A percentile compares a stretch with the other conserved stretches of the same genome.
Evolutionary conservation across 148 eudicot species (phyloP).

Genomic region (Cornus controversa): DNA sequence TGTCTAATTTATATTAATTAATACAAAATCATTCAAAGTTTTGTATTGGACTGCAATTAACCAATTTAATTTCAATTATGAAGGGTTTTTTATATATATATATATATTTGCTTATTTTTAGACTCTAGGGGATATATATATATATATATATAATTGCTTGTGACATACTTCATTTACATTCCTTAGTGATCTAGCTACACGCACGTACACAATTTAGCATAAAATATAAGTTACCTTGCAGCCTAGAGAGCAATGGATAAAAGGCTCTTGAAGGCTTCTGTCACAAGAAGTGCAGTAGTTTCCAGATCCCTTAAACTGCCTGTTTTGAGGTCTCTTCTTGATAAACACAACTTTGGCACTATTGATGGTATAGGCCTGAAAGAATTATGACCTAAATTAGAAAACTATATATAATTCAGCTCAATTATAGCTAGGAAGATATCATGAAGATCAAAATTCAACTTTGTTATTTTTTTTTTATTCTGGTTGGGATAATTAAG

Average conservation of each 20-base stretch:
- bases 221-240: conserved; percentile 65
- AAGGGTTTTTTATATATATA: not conserved
- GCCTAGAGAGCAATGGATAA: conserved; percentile 89
- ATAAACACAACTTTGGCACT: conserved; percentile 89
- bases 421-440: not conserved
- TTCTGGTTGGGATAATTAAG: not conserved
- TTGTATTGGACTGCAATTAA: too few species aligned
- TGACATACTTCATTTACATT: not conserved
- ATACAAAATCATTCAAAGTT: not conserved
- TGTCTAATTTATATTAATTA: not conserved
- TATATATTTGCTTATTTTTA: not conserved
- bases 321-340: conserved; percentile 95
- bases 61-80: not conserved
- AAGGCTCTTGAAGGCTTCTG: conserved; percentile 93
- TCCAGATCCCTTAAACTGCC: conserved; percentile 92
- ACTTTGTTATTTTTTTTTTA: not conserved
- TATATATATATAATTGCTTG: not conserved
- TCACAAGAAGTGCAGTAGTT: conserved; percentile 97
- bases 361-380: conserved; percentile 88
- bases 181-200: too few species aligned
- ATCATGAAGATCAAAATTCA: not conserved
- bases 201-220: not conserved
- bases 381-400: conserved; percentile 6
- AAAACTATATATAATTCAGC: too few species aligned
- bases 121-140: not conserved